Evolutionary conservation across 2,329 filamentous ascomycete genomes (phyloP), one percentile per base, ranked within the genome.

Genomic region (Pseudogymnoascus sp.): DNA sequence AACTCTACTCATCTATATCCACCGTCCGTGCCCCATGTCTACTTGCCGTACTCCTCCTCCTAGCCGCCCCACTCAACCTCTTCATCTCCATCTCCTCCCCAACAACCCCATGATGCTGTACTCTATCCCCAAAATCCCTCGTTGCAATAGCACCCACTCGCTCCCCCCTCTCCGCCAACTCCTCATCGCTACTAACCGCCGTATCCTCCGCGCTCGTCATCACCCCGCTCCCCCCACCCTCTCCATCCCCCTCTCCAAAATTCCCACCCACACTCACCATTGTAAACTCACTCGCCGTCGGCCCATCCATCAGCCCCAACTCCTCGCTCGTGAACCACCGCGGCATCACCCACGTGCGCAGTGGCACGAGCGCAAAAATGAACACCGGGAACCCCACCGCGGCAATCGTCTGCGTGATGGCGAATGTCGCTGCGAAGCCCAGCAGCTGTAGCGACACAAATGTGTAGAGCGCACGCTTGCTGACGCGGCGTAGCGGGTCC

Each of bases 321-420:
- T 91, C 88, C 52, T 83, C 79, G 0, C 74, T 69, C 0, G 77
- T 78, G 67, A 91, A 87, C 71, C 82, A 79, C 35, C 75, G 75
- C 0, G 88, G 88, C 66, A 92, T 76, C 5, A 90, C 64, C 63
- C 84, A 76, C 1, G 86, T 82, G 7, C 88, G 80, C 1, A 86
- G 74, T 0, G 88, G 88, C 25, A 91, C 86, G 4, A 91, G 77
- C 13, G 84, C 73, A 58, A 91, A 74, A 69, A 92, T 90, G 65
- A 90, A 82, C 36, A 91, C 80, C 7, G 89, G 89, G 67, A 92
- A 93, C 0, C 89, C 89, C 9, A 93, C 89, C 2, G 89, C 89
- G 2, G 89, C 89, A 59, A 92, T 87, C 0, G 89, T 92, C 75
- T 93, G 87, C 0, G 89, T 92, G 69, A 92, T 89, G 63, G 89